phyloP scores from a whole-genome alignment of 495 filamentous ascomycete genomes.

The Trypethelium eluteriae region DNA sequence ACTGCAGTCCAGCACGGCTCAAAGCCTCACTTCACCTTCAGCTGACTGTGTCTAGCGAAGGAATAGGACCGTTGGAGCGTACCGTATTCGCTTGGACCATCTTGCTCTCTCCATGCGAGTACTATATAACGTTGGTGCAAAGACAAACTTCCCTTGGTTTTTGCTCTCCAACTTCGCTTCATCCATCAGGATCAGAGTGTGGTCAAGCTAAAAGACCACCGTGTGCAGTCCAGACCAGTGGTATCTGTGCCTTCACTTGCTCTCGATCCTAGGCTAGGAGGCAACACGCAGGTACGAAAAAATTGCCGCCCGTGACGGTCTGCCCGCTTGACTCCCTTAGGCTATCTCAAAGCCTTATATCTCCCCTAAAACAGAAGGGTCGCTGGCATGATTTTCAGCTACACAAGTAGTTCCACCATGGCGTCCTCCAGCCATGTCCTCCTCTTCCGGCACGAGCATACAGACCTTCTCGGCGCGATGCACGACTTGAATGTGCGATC shows the following conservation, averaged over 20 bases:
- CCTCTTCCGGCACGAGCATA: constrained; percentile 19
- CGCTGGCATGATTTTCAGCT: neutral
- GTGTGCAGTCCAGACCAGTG: too few species aligned
- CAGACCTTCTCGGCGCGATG: constrained; percentile 15
- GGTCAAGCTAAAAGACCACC: too few species aligned
- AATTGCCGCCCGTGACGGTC: too few species aligned
- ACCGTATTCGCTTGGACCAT: neutral
- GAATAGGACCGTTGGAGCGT: neutral
- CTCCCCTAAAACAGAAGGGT: too few species aligned
- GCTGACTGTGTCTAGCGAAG: neutral
- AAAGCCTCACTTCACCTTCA: neutral
- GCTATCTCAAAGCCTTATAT: too few species aligned
- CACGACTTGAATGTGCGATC: constrained; percentile 20
- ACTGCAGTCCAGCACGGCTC: neutral
- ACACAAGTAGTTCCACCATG: constrained; percentile 14
- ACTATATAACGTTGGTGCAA: neutral
- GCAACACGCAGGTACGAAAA: too few species aligned
- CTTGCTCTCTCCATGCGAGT: neutral
- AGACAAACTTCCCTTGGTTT: neutral
- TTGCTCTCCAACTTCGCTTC: neutral
- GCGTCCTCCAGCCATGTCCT: constrained; percentile 16
- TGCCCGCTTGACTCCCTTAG: too few species aligned
- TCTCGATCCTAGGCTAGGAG: neutral
- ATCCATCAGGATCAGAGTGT: neutral
- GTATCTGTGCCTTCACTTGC: neutral